These are phyloP conservation scores for Fusarium sp. DNA, from an alignment of 2,329 filamentous ascomycete genomes.

Conservation along the genomic window DNA sequence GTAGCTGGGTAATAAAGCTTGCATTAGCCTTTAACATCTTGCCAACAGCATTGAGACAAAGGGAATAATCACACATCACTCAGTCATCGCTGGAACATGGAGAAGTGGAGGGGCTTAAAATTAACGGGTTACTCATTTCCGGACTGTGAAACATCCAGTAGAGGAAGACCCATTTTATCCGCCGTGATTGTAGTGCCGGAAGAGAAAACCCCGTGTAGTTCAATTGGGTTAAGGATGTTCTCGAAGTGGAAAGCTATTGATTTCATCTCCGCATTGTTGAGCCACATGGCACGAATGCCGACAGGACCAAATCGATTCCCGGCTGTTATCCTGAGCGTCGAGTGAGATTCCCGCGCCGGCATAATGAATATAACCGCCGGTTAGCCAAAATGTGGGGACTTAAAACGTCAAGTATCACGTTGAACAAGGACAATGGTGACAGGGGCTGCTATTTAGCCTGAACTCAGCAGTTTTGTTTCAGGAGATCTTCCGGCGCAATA, in stretches of 20 bases:
- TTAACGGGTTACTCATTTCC: slow-evolving; percentile 4
- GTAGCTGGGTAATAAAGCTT: too few species aligned
- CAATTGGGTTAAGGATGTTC: slow-evolving; percentile 5
- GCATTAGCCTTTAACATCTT: too few species aligned
- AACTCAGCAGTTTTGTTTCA: slow-evolving; percentile 2
- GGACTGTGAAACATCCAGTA: slow-evolving; percentile 8
- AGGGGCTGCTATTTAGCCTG: slow-evolving; percentile 21
- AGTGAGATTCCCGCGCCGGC: too few species aligned
- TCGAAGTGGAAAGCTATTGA: neutral
- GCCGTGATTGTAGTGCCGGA: slow-evolving; percentile 19
- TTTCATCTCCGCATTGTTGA: slow-evolving; percentile 14
- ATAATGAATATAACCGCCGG: neutral
- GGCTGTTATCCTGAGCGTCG: neutral
- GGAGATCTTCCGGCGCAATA: neutral
- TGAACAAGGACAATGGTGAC: neutral
- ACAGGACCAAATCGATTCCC: neutral
- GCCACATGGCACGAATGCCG: slow-evolving; percentile 21
- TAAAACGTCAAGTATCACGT: neutral
- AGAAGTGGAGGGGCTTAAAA: neutral
- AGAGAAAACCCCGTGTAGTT: slow-evolving; percentile 10
- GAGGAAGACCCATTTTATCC: slow-evolving; percentile 9
- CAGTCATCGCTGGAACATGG: neutral
- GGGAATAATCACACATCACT: too few species aligned
- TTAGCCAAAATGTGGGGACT: neutral
- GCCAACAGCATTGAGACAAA: too few species aligned